Percentiles rank a stretch among this genome's conserved stretches.
Conservation (phyloP, 148 eudicot genomes). For the Arctostaphylos glauca region DNA sequence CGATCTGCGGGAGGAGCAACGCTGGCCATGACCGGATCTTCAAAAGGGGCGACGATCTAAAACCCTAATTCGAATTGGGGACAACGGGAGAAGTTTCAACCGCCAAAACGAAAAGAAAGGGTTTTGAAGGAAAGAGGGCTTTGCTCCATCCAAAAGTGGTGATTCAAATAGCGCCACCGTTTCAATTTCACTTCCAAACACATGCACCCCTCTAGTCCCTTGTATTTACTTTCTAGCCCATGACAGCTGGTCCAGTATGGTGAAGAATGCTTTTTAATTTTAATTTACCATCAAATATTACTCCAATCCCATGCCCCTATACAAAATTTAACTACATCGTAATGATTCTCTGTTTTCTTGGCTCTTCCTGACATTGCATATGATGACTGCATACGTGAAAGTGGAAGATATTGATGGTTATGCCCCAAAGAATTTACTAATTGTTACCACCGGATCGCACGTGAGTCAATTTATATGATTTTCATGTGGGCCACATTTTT, state of each 20-base stretch:
- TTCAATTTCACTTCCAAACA: not conserved
- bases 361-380: slow-evolving; percentile 10
- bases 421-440: slow-evolving; percentile 91
- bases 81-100: slow-evolving; percentile 21
- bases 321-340: not conserved
- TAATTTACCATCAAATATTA: too few relatives aligned
- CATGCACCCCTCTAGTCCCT: not conserved
- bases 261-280: too few relatives aligned
- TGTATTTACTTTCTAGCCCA: not conserved
- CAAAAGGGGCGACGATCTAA: not conserved
- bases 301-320: not conserved
- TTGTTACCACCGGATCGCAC: slow-evolving; percentile 98
- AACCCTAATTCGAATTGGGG: not conserved
- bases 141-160: slow-evolving; percentile 21
- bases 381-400: slow-evolving; percentile 52
- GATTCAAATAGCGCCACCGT: slow-evolving; percentile 43
- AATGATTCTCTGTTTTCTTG: not conserved
- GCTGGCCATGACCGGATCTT: not conserved
- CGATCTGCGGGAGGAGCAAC: slow-evolving; percentile 50
- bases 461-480: slow-evolving; percentile 50
- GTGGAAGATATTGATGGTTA: slow-evolving; percentile 96
- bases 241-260: not conserved
- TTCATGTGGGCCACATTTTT: not conserved
- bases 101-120: slow-evolving; percentile 22
- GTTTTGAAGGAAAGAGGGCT: slow-evolving; percentile 17